phyloP scores from a whole-genome alignment of 1,284 basidiomycete species.

The Naganishia sp. region DNA sequence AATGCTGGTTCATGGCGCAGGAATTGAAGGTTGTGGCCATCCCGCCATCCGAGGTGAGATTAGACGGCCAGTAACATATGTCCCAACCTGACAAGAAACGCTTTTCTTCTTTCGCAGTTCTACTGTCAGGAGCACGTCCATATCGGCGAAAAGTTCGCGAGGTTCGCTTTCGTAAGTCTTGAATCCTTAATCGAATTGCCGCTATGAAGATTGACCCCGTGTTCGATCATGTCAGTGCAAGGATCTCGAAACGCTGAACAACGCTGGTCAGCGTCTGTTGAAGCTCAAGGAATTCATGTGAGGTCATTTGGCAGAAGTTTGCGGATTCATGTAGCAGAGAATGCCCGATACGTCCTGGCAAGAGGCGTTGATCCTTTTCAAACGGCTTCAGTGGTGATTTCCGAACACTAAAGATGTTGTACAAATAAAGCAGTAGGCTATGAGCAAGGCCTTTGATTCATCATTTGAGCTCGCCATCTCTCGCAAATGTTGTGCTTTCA shows the following conservation, averaged over 20 bases:
- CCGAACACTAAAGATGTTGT: neutral
- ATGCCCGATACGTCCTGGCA: too few relatives aligned
- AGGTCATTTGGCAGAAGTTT: neutral
- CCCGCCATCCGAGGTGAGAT: conserved; percentile 79
- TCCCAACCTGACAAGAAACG: neutral
- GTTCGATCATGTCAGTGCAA: conserved; percentile 62
- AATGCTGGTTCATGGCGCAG: conserved; percentile 86
- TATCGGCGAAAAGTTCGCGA: conserved; percentile 81
- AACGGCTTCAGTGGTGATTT: too few relatives aligned
- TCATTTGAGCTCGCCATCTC: too few relatives aligned
- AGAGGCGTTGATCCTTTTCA: too few relatives aligned
- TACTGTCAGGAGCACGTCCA: conserved; percentile 79
- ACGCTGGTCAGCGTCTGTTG: conserved; percentile 74
- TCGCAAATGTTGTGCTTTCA: too few relatives aligned
- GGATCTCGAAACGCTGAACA: conserved; percentile 75
- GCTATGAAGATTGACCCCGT: neutral
- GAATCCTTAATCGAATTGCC: neutral
- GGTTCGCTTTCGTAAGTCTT: conserved; percentile 72
- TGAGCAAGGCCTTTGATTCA: too few relatives aligned
- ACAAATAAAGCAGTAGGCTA: neutral
- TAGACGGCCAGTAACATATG: too few relatives aligned
- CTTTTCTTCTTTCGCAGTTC: conserved; percentile 61
- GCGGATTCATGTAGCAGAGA: too few relatives aligned
- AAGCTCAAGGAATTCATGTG: conserved; percentile 68
- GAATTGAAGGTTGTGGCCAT: conserved; percentile 87